Base-by-base conservation (phyloP, 768 basidiomycete genomes). In the Tephrocybe sp. region DNA sequence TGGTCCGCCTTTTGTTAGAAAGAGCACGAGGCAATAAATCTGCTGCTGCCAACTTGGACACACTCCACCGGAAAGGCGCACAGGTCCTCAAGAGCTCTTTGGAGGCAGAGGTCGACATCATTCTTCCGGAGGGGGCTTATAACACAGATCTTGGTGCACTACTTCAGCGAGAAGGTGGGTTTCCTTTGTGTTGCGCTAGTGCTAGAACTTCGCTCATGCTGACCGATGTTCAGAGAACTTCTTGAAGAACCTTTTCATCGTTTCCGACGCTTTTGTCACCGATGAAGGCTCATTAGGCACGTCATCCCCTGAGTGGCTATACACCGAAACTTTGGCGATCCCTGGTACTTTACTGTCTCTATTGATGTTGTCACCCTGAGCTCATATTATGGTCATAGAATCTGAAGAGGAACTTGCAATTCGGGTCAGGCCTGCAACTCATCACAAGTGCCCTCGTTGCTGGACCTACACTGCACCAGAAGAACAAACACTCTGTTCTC, bases 361-460 rank as follows among this genome's bases (percentile, higher is more conserved):
- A 13, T 17, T 36, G 17, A 9, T 42, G 17, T 20, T 10, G 13
- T 30, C 34, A n/a, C 26, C 35, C 10, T 6, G 2, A 30, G 22
- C 11, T 59, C n/a, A n/a, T 53, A 35, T 49, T 16, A 23, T 20
- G 22, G 22, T 46, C 42, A 7, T 42, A 62, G 65, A 59, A 9
- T 62, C 52, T 45, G 69, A 70, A 19, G 63, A 66, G 33, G 65
- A 62, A 13, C 35, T 84, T 2, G 69, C 66, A 0, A 68, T 92
- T 47, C 75, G 78, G 12, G 71, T 89, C n/a, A 73, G 75, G 14
- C 86, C 89, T 13, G 80, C 91, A 10, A 69, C 66, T 4, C 53
- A 68, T 45, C 61, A 72, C 17, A 95, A 96, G 65, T 98, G 96
- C 64, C 90, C 93, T 19, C 80, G 95, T 13, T 98, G 96, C 66